Evolutionary conservation across 2,329 filamentous ascomycete genomes (phyloP), one percentile per base, ranked within the genome.

Genomic region (Diplodia sapinea): DNA sequence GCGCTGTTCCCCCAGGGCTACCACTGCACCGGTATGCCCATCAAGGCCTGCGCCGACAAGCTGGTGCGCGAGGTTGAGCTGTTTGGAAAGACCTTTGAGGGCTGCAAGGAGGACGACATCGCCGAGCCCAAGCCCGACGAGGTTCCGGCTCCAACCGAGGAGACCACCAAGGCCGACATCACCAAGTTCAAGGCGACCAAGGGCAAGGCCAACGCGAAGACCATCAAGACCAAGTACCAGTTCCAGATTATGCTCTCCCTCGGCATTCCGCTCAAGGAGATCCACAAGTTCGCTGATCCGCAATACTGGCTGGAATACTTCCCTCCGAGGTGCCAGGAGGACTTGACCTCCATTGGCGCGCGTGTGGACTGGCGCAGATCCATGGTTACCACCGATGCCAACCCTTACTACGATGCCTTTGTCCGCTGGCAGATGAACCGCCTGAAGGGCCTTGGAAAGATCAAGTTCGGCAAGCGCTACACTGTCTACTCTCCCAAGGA

Each of bases 31-130:
- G 95, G 95, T 74, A 96, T 99, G 90, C 93, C 94, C 55, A 99
- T 99, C 84, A 97, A 97, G 82, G 94, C 95, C 6, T 96, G 92
- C 75, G 93, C 95, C 66, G 94, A 99, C 84, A 98, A 98, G 84
- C 87, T 99, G 55, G 88, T 90, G 68, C 89, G 92, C 70, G 95
- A 99, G 81, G 90, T 98, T 67, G 88, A 92, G 80, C 84, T 91
- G 82, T 99, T 98, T 75, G 95, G 95, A 26, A 82, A 90, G 76
- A 89, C 93, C 75, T 98, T 98, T 70, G 90, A 94, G 75, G 84
- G 86, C 56, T 96, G 93, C 79, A 75, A 75, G 20, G 74, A 76
- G 2, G 76, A 78, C 38, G 75, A 77, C 43, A 71, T 77, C 50
- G 70, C 75, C 38, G 76, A 77, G n/a, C 85, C 84, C 47, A 81